phyloP scores from a whole-genome alignment of 805 yeast genomes.

The Lipomyces sp. region DNA sequence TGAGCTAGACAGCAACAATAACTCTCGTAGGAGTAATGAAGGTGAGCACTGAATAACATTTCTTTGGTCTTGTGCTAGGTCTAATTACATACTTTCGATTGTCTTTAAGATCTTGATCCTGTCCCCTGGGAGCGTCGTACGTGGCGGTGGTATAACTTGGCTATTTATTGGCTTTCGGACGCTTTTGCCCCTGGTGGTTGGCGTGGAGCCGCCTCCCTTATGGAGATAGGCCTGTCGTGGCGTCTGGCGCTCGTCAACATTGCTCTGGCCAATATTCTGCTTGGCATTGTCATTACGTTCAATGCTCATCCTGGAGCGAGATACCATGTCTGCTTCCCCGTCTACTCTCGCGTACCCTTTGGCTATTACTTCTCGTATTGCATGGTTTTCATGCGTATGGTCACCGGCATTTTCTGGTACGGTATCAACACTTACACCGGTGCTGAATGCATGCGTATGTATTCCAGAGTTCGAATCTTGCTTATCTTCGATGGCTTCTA shows the following conservation, averaged over 20 bases:
- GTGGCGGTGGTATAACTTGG: too few species aligned
- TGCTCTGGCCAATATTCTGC: conserved; percentile 43
- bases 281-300: conserved; percentile 41
- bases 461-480: too few species aligned
- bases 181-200: conserved; percentile 41
- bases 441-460: conserved; percentile 70
- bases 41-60: too few species aligned
- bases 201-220: conserved; percentile 44
- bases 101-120: too few species aligned
- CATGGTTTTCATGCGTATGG: conserved; percentile 49
- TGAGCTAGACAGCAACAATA: too few species aligned
- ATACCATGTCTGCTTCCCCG: conserved; percentile 51
- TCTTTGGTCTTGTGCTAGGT: too few species aligned
- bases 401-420: conserved; percentile 68
- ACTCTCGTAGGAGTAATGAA: too few species aligned
- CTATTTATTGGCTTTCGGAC: conserved; percentile 30
- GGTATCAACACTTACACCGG: conserved; percentile 73
- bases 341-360: conserved; percentile 44
- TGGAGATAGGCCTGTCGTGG: conserved; percentile 45
- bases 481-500: too few species aligned
- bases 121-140: too few species aligned
- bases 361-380: conserved; percentile 47
- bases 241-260: conserved; percentile 46
- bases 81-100: too few species aligned
- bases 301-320: conserved; percentile 49